Base-by-base conservation (phyloP, 108 stramenopile species). In the Chaetoceros tenuissimus region DNA sequence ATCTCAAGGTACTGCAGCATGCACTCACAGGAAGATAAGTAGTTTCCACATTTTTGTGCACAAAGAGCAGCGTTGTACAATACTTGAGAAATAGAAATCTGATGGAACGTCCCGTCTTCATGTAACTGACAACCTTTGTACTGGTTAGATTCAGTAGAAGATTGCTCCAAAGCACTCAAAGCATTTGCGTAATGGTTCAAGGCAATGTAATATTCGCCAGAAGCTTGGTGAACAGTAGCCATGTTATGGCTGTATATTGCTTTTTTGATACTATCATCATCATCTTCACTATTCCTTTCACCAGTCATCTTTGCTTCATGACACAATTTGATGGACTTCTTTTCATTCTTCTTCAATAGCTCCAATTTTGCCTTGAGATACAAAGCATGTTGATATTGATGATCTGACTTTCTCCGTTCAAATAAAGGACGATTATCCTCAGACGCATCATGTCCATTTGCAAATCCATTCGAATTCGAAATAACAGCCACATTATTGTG, bases 321-420 rank as follows among this genome's bases (percentile, higher is more conserved):
- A 55, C 78, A 82, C 7, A 91, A 67, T 59, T 86, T 78, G n/a
- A 91, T 62, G 0, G 85, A 87, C 46, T 87, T 86, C 48, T 81
- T 81, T 5, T 80, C 60, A 63, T 91, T 91, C 24, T 83, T 81
- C 43, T 81, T 80, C 62, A 91, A 57, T 55, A 79, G 81, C 57
- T 91, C 89, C 58, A 84, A 48, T 46, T 86, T 82, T 19, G 84
- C 89, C 68, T 91, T 91, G 23, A 91, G 57, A 64, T 79, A 82
- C 0, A 91, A 63, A 0, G 72, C 85, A 16, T 76, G 68, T 57
- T 85, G 81, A 51, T 83, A 65, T 18, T 75, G 67, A 8, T 52
- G n/a, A 34, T 55, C 10, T 21, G 28, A 34, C 30, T 18, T 5
- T 28, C 30, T 55, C 28, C 3, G 24, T 40, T 40, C 34, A 40